phyloP scores from a whole-genome alignment of 1,284 basidiomycete species.

The Papiliotrema flavescens region DNA sequence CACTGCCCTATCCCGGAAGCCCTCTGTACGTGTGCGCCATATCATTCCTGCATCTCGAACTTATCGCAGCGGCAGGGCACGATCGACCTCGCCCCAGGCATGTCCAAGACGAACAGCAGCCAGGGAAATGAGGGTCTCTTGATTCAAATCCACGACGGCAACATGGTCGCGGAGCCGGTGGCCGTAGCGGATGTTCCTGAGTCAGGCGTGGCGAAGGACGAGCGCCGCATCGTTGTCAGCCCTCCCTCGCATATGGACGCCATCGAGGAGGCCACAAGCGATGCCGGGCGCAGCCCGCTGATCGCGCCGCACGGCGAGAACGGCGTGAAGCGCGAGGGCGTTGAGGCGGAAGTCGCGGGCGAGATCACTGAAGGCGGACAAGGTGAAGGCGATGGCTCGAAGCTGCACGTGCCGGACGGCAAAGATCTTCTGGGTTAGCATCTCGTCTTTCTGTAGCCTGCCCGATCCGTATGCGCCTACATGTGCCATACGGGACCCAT shows the following conservation, averaged over 20 bases:
- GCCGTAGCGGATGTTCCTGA: conserved; percentile 8
- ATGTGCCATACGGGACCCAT: neutral
- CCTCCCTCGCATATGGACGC: neutral
- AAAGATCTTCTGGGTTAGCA: conserved; percentile 5
- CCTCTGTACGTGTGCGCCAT: conserved; percentile 27
- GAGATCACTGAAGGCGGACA: neutral
- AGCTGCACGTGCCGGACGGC: conserved; percentile 1
- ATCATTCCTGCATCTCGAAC: neutral
- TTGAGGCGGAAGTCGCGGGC: conserved; percentile 5
- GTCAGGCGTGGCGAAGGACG: neutral
- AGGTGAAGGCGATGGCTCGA: neutral
- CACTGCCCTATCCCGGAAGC: conserved; percentile 37
- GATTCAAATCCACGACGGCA: conserved; percentile 30
- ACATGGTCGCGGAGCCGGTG: conserved; percentile 32
- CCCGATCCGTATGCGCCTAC: neutral
- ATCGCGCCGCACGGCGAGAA: neutral
- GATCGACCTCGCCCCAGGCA: neutral
- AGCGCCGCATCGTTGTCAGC: neutral
- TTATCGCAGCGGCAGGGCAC: neutral
- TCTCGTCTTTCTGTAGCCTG: neutral
- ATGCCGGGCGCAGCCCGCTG: neutral
- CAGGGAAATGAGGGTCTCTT: conserved; percentile 22
- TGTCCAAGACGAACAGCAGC: neutral
- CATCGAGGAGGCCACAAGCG: conserved; percentile 5
- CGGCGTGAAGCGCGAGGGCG: conserved; percentile 4